phyloP scores from a whole-genome alignment of 1,139 yeast species.

The Scheffersomyces titani region DNA sequence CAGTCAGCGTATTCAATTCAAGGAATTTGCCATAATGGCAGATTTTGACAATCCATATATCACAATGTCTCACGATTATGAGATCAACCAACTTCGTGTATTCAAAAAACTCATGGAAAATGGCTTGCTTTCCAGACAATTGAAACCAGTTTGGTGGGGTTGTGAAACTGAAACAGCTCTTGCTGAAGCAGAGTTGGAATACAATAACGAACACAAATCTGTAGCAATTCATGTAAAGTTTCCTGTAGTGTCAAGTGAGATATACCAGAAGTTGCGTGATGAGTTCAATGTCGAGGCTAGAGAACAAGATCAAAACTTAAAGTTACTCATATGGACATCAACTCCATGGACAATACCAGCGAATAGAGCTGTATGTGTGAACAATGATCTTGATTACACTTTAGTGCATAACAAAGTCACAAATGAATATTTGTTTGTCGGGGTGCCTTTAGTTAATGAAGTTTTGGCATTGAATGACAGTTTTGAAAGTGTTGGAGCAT shows the following conservation, averaged over 20 bases:
- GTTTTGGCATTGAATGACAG: slow-evolving; percentile 18
- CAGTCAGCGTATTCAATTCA: slow-evolving; percentile 64
- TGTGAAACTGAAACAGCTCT: slow-evolving; percentile 91
- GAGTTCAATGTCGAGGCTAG: neutral
- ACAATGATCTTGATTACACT: slow-evolving; percentile 60
- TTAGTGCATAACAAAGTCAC: slow-evolving; percentile 35
- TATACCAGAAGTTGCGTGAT: slow-evolving; percentile 3
- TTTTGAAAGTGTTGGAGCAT: neutral
- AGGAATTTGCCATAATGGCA: slow-evolving; percentile 76
- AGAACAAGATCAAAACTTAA: slow-evolving; percentile 11
- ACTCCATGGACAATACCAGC: slow-evolving; percentile 98
- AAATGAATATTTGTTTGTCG: slow-evolving; percentile 52
- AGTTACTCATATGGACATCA: slow-evolving; percentile 84
- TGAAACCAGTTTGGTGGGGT: slow-evolving; percentile 98
- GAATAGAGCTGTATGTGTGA: slow-evolving; percentile 79
- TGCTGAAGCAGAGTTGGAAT: slow-evolving; percentile 95
- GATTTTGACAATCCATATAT: slow-evolving; percentile 74
- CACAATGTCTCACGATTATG: slow-evolving; percentile 73
- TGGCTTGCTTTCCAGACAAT: slow-evolving; percentile 76
- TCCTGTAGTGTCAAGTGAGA: slow-evolving; percentile 37
- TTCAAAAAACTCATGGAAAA: slow-evolving; percentile 66
- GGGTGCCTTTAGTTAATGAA: slow-evolving; percentile 39
- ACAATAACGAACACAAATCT: slow-evolving; percentile 71
- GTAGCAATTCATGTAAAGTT: slow-evolving; percentile 73
- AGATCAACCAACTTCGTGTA: slow-evolving; percentile 68